Base-by-base conservation (phyloP, 2,329 filamentous ascomycete species). In the Lachnellula cervina region DNA sequence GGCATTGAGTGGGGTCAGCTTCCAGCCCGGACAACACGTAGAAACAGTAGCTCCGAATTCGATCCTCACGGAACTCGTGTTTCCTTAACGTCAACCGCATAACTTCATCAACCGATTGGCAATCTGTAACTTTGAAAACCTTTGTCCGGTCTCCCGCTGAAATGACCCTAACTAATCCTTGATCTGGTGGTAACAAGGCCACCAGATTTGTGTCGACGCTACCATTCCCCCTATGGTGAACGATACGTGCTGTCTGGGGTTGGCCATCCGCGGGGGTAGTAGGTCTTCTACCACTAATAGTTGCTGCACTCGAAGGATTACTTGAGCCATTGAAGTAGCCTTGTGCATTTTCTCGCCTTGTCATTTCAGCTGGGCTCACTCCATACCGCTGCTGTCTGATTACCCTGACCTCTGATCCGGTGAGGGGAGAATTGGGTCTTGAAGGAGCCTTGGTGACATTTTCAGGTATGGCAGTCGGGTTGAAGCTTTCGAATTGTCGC, bases 41-140 rank as follows among this genome's bases (percentile, higher is more conserved):
- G 75, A 99, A 97, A 76, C 92, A 97, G 74, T 96, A 97, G 68
- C 95, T 96, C 66, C 91, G 84, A 70, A 94, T 89, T 67, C 97
- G 91, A 60, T 93, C 89, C 68, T 96, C 91, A 21, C 91, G 89
- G 32, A 96, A 80, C 42, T 86, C 85, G 61, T 96, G 89, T 71
- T 97, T 97, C 63, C 88, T 84, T 45, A 97, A 75, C 0, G 94
- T 96, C 58, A 90, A 88, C 46, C 91, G 81, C 77, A 97, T 93
- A 51, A 97, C 89, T 63, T 97, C 91, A 67, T 97, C 94, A 58
- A 90, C 89, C 5, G 88, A 94, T 68, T 86, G 91, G 78, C 92
- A 97, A 62, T 89, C 89, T 61, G 90, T 88, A 63, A 97, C 91
- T 71, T 94, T 94, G 68, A 99, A 86, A 23, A 97, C 92, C 68